Conservation (phyloP, 2,329 filamentous ascomycete species). For the Diaporthe helianthi region DNA sequence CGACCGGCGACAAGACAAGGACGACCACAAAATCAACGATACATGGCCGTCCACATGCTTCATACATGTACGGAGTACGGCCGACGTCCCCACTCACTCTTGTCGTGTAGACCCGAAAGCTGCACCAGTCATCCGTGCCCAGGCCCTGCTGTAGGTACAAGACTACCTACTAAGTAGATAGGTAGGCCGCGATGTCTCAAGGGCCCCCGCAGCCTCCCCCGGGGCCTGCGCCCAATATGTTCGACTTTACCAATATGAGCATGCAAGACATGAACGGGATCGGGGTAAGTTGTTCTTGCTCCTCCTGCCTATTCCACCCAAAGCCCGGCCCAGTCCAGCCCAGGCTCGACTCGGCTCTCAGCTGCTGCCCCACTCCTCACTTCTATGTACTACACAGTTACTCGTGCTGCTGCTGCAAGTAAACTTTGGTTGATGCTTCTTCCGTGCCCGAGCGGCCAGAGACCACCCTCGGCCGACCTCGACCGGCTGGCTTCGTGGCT, state of each 20-base stretch:
- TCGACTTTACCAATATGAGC: slow-evolving; percentile 32
- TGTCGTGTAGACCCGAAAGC: slow-evolving; percentile 7
- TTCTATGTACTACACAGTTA: too few species aligned
- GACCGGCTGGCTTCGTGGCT: neutral
- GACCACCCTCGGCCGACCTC: neutral
- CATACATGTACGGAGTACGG: slow-evolving; percentile 30
- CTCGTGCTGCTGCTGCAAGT: neutral
- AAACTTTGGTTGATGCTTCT: neutral
- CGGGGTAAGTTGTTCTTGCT: slow-evolving; percentile 27
- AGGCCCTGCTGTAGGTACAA: neutral
- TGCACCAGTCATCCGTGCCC: slow-evolving; percentile 17
- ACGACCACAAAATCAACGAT: neutral
- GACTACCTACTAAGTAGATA: too few species aligned
- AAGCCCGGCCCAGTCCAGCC: neutral
- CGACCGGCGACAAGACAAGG: slow-evolving; percentile 1
- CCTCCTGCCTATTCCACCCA: neutral
- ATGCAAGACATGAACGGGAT: slow-evolving; percentile 33
- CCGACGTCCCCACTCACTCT: slow-evolving; percentile 1
- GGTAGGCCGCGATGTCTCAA: slow-evolving; percentile 35
- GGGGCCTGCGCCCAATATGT: slow-evolving; percentile 34
- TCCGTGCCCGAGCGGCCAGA: neutral
- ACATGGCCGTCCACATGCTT: slow-evolving; percentile 2
- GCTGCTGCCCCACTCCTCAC: neutral
- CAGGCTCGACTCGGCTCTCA: neutral
- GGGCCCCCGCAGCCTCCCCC: slow-evolving; percentile 33